Conservation (phyloP, 169 alveolate genomes). For the Plasmodium relictum region DNA sequence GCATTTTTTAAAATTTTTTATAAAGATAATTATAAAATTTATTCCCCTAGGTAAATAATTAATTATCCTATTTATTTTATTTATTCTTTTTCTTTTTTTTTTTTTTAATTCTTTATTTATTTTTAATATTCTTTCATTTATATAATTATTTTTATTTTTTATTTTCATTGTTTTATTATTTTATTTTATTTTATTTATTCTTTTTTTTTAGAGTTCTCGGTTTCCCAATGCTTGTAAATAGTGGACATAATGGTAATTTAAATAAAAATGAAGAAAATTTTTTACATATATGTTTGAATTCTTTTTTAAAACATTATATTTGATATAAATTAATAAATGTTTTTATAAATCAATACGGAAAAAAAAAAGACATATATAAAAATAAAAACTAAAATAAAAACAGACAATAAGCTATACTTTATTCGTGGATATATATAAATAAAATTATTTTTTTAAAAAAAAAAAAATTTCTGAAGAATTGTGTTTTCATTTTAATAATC, state of each 20-base stretch:
- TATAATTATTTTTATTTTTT: neutral
- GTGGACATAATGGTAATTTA: conserved; percentile 71
- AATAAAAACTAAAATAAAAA: conserved; percentile 1
- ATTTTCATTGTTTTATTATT: too few relatives aligned
- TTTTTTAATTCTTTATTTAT: neutral
- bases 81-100: neutral
- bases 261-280: conserved; percentile 41
- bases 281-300: conserved; percentile 41
- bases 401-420: neutral
- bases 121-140: neutral
- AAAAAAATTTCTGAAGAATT: neutral
- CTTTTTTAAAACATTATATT: conserved; percentile 23
- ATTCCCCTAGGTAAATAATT: conserved; percentile 53
- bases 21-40: conserved; percentile 48
- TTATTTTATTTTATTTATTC: conserved; percentile 4
- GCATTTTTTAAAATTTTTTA: conserved; percentile 40
- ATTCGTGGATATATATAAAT: neutral
- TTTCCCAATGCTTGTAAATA: conserved; percentile 48
- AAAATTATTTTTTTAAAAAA: too few relatives aligned
- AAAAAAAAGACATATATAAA: neutral
- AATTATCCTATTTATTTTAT: neutral
- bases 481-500: conserved; percentile 10
- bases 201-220: conserved; percentile 66
- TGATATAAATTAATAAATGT: conserved; percentile 12
- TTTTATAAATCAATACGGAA: neutral